Evolutionary conservation across 495 filamentous ascomycete genomes (phyloP).

Genomic region (Xylaria cubensis): DNA sequence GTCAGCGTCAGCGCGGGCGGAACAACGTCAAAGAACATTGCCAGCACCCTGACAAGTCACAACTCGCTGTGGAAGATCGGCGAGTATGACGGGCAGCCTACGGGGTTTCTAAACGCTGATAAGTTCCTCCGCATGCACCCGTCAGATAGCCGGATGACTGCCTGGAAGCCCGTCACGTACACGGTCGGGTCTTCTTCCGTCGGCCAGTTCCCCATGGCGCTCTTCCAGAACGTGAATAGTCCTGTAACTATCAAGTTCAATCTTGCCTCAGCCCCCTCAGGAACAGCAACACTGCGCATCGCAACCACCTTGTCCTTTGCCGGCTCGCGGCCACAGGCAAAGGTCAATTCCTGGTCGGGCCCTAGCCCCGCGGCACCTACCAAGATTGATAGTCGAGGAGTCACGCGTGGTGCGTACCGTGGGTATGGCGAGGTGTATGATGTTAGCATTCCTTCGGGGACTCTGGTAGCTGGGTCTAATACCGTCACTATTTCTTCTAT

Average conservation of each 20-base stretch:
- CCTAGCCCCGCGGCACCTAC: constrained; percentile 60
- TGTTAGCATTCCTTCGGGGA: constrained; percentile 60
- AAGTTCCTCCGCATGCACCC: constrained; percentile 73
- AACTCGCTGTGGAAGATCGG: constrained; percentile 69
- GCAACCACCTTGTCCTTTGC: constrained; percentile 69
- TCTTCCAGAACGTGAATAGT: constrained; percentile 67
- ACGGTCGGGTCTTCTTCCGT: constrained; percentile 61
- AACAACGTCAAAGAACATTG: constrained; percentile 60
- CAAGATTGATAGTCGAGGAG: constrained; percentile 69
- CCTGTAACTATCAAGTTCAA: constrained; percentile 68
- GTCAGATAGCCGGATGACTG: constrained; percentile 64
- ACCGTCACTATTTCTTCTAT: constrained; percentile 67
- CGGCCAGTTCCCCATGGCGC: constrained; percentile 67
- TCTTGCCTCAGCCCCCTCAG: constrained; percentile 52
- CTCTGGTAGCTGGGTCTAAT: constrained; percentile 63
- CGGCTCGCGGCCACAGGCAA: constrained; percentile 56
- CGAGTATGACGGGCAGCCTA: constrained; percentile 68
- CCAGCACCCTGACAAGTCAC: constrained; percentile 52
- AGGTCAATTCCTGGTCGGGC: constrained; percentile 59
- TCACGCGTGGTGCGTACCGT: constrained; percentile 69
- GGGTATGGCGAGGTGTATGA: constrained; percentile 68
- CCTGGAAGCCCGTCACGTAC: constrained; percentile 65
- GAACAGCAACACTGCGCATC: constrained; percentile 65
- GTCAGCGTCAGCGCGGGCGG: constrained; percentile 63
- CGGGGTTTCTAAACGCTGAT: constrained; percentile 68